Evolutionary conservation across 805 yeast genomes (phyloP), one percentile per base, ranked within the genome.

Genomic region (Clavispora phyllophila): DNA sequence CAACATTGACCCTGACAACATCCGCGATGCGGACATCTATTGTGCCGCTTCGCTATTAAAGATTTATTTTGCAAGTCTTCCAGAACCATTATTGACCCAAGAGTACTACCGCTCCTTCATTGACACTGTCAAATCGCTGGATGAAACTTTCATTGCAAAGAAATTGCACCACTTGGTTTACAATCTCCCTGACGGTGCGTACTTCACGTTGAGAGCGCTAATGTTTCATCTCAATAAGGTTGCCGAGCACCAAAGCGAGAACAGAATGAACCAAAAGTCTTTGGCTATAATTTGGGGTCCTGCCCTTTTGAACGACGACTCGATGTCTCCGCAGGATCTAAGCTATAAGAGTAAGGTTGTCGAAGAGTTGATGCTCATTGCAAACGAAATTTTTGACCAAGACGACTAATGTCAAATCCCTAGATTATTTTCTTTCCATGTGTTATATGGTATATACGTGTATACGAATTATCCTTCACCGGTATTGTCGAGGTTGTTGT

Each of bases 251-350:
- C 82, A 81, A 55, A 72, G 72, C 17, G 53, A 64, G 27, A 88
- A 89, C 59, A 75, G 93, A 58, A 93, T 93, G 99, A 81, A 81
- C 37, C 73, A 82, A 44, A 82, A 83, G 56, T 83, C 85, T 46
- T 63, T 93, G 54, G 87, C 95, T 37, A 87, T 87, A 31, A 89
- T 91, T 29, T 93, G 99, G 99, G 96, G 97, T 0, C 96, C 96
- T 15, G 86, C 87, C 2, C 65, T 93, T 40, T 74, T 93, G 60
- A 79, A 81, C 37, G 85, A 79, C 53, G 79, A 77, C 44, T 76
- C 78, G 19, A 69, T 75, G 56, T 82, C 80, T 46, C 77, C 80
- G 3, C 86, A 82, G 49, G 96, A 81, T 55, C 78, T 86, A 68
- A 82, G 83, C 42, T 79, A 76, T 50, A 87, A 86, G 62, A 83